These are phyloP conservation scores for Goffeauzyma gilvescens DNA, from an alignment of 768 basidiomycete species.

Conservation along the genomic window DNA sequence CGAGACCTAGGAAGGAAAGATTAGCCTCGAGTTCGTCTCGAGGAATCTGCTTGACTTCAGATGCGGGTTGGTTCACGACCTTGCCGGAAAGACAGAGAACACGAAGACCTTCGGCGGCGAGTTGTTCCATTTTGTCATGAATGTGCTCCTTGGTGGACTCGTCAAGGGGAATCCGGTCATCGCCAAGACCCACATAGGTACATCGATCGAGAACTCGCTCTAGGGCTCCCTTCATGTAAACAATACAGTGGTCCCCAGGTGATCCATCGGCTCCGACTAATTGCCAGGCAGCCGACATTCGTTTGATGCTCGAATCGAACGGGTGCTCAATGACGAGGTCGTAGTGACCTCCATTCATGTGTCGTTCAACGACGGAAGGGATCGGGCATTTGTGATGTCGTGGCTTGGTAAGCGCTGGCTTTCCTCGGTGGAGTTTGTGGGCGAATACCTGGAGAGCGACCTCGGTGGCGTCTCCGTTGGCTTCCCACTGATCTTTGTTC, in stretches of 20 bases:
- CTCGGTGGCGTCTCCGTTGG: constrained; percentile 43
- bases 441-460: constrained; percentile 43
- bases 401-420: constrained; percentile 11
- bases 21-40: constrained; percentile 38
- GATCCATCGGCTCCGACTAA: constrained; percentile 5
- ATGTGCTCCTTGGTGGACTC: constrained; percentile 6
- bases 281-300: constrained; percentile 35
- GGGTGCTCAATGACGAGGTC: constrained; percentile 8
- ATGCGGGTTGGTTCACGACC: constrained; percentile 29
- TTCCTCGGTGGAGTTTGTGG: constrained; percentile 38
- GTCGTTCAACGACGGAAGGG: too few species aligned
- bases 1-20: constrained; percentile 40
- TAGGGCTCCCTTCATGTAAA: constrained; percentile 33
- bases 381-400: too few species aligned
- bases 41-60: constrained; percentile 14
- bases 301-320: constrained; percentile 38
- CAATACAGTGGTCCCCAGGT: constrained; percentile 10
- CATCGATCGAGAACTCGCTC: constrained; percentile 41
- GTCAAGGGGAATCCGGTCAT: constrained; percentile 4
- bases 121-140: constrained; percentile 5
- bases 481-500: constrained; percentile 34
- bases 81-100: constrained; percentile 29
- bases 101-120: constrained; percentile 34
- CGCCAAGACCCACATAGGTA: constrained; percentile 10
- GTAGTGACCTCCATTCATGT: constrained; percentile 4